A percentile compares a stretch with the other conserved stretches of the same genome.
These are phyloP conservation scores for Lotmaria passim DNA, from an alignment of 208 protist species.

Conservation along the genomic window DNA sequence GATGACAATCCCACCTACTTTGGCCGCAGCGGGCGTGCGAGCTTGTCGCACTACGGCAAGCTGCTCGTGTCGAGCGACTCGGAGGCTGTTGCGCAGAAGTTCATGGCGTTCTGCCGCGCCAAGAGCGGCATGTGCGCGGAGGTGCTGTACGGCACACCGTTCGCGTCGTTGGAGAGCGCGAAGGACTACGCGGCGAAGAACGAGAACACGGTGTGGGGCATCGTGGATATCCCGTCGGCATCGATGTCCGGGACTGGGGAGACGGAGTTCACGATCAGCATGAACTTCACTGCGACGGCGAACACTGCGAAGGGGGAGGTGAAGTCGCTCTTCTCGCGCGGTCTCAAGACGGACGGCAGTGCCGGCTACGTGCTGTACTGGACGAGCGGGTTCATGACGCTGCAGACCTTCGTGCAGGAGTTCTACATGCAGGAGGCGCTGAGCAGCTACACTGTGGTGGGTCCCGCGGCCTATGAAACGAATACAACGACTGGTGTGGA, in stretches of 20 bases:
- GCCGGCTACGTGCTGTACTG: constrained; percentile 70
- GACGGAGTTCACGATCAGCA: constrained; percentile 78
- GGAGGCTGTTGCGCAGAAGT: constrained; percentile 34
- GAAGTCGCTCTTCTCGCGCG: constrained; percentile 48
- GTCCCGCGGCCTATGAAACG: constrained; percentile 20
- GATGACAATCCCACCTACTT: constrained; percentile 55
- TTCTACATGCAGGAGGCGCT: constrained; percentile 53
- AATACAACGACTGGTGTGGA: constrained; percentile 17
- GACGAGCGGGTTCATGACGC: constrained; percentile 80
- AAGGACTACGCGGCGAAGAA: constrained; percentile 55
- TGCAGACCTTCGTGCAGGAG: constrained; percentile 75
- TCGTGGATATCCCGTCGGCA: constrained; percentile 55
- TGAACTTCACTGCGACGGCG: constrained; percentile 88
- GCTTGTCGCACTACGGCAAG: constrained; percentile 71
- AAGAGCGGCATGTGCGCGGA: constrained; percentile 54
- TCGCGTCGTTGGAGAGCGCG: constrained; percentile 50
- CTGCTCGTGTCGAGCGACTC: constrained; percentile 65
- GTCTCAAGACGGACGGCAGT: constrained; percentile 33
- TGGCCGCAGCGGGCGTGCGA: constrained; percentile 42
- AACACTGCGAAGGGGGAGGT: constrained; percentile 47
- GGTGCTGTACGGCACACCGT: constrained; percentile 50
- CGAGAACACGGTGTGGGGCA: constrained; percentile 71
- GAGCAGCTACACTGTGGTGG: not conserved
- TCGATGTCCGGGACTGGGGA: constrained; percentile 18
- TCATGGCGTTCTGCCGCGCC: constrained; percentile 54